Base-by-base conservation (phyloP, 768 basidiomycete genomes). In the Butyriboletus loyo region DNA sequence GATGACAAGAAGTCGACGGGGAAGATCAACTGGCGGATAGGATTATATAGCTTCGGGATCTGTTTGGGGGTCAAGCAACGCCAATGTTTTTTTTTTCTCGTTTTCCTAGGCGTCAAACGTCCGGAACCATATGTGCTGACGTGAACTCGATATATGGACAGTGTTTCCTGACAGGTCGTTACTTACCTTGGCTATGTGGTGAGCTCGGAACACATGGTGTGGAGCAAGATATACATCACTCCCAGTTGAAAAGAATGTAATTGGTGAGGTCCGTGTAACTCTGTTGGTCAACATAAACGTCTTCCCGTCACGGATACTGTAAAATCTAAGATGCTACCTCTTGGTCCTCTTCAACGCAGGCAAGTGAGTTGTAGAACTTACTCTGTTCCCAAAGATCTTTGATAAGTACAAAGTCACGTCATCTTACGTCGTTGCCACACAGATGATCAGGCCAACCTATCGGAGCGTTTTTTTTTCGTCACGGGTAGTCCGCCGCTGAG, bases 1-100 rank as follows among this genome's bases (percentile, higher is more conserved):
- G 52, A 54, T 27, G 53, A 63, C 56, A 50, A 54, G 39, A 53
- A 56, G 61, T 64, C 58, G 30, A 56, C 61, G 55, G 5, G 46
- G 43, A 15, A 27, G 9, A 32, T 44, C 13, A 44, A 48, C 19
- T 27, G 27, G 39, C 13, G 24, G 37, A 35, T 19, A 34, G 37
- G 52, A 42, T 58, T 66, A 61, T 59, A 66, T 66, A 64, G 24
- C 27, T n/a, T 46, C 39, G 31, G 46, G 13, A 34, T 28, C 8
- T 31, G 24, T 52, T 19, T 28, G 21, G 1, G 10, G 21, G 32
- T 30, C 43, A 34, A 39, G 11, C 30, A 36, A 49, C 42, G 36
- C 32, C 30, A 17, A 36, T 37, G 22, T 21, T 25, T 49, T 52
- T 50, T 21, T 31, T 15, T 13, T 27, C 21, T 21, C n/a, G n/a